phyloP scores from a whole-genome alignment of 805 yeast species.

The Spathaspora girioi region DNA sequence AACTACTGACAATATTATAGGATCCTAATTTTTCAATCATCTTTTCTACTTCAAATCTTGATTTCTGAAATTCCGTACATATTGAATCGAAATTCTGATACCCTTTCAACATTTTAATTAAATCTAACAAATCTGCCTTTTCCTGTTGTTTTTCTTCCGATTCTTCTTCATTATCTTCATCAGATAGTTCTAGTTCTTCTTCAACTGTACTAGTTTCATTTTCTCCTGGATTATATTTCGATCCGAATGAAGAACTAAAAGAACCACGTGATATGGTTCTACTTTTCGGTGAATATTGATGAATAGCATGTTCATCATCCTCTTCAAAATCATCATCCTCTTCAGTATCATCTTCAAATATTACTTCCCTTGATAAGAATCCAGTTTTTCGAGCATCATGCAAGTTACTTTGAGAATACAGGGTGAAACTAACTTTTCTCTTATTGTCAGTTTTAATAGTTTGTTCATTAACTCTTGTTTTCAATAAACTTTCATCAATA shows the following conservation, averaged over 20 bases:
- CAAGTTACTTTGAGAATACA: not conserved
- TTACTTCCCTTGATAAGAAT: conserved; percentile 8
- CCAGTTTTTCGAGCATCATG: not conserved
- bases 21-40: conserved; percentile 37
- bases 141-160: conserved; percentile 9
- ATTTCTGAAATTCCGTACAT: conserved; percentile 63
- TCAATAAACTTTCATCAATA: conserved; percentile 11
- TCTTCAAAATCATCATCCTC: conserved; percentile 12
- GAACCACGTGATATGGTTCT: conserved; percentile 1
- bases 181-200: not conserved
- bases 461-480: conserved; percentile 19
- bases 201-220: not conserved
- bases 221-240: not conserved
- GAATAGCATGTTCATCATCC: not conserved
- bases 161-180: conserved; percentile 14
- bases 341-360: conserved; percentile 9
- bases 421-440: conserved; percentile 35
- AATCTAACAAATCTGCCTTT: conserved; percentile 26
- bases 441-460: conserved; percentile 14
- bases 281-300: not conserved
- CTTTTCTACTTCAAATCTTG: conserved; percentile 52
- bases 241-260: not conserved
- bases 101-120: conserved; percentile 46
- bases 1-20: conserved; percentile 32
- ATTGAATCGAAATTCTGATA: conserved; percentile 60